Base-by-base conservation (phyloP, 352 stramenopile genomes). In the Phytophthora pini region DNA sequence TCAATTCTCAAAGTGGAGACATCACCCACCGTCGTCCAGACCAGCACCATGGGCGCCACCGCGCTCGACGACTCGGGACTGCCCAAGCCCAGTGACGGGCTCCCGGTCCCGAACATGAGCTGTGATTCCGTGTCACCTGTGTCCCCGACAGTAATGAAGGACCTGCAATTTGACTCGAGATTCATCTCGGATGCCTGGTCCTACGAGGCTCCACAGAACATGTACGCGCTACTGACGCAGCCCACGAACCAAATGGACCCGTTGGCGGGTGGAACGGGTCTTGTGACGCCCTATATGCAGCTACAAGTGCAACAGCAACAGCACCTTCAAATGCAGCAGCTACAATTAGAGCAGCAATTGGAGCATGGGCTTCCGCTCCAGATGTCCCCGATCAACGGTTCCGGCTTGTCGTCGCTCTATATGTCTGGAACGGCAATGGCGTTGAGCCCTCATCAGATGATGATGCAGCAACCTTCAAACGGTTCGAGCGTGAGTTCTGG, bases 131-230 rank as follows among this genome's bases (percentile, higher is more conserved):
- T 61, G 34, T 76, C 51, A 24, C 66, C 61, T 43, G 55, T 79
- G 49, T 77, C 70, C 4, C 67, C 67, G 15, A 65, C 52, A 9
- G 56, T 65, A 32, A 63, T 71, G 51, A 84, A 80, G 43, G 74
- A 84, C n/a, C 38, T 84, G 34, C 68, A 71, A 38, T 85, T 85
- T 38, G 76, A 85, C 51, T 69, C 79, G 5, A 64, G 79, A 9
- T 81, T 80, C 36, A 73, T 85, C 9, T 68, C 73, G 4, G 76
- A 85, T 12, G 64, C 68, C 43, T 88, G 74, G 63, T 68, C 63
- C 4, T 79, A 77, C 41, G 79, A 88, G 40, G 76, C 74, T 10
- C 77, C 79, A 11, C 79, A 83, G 47, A 82, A 77, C 43, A 82
- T 88, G 57, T 88, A 84, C 66, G 77, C 72, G 17, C 51, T 86